Percentiles rank a stretch among this genome's conserved stretches.
phyloP scores from a whole-genome alignment of 108 stramenopile genomes.

The Asterionellopsis glacialis region DNA sequence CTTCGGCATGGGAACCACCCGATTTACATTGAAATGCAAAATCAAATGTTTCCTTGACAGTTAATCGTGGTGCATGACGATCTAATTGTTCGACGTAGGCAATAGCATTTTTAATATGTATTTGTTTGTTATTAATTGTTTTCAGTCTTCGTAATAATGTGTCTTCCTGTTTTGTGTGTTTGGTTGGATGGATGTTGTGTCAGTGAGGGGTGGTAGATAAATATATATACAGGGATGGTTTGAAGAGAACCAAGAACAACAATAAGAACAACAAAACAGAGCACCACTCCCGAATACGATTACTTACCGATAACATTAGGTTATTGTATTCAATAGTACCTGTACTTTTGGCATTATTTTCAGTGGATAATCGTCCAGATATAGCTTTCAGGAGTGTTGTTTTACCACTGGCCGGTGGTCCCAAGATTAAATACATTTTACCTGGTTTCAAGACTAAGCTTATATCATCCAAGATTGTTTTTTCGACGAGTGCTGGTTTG shows the following conservation, averaged over 20 bases:
- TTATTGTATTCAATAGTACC: conserved; percentile 21
- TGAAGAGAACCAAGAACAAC: neutral
- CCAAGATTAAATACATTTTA: conserved; percentile 55
- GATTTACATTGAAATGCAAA: conserved; percentile 69
- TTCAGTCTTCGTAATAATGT: neutral
- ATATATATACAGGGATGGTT: neutral
- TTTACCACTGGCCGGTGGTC: conserved; percentile 53
- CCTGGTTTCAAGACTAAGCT: conserved; percentile 63
- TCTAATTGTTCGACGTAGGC: conserved; percentile 65
- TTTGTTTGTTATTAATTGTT: neutral
- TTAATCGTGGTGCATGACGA: conserved; percentile 62
- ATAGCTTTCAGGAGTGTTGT: conserved; percentile 46
- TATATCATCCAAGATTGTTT: conserved; percentile 45
- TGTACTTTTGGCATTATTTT: conserved; percentile 16
- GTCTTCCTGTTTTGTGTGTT: conserved; percentile 1
- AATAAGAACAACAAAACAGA: neutral
- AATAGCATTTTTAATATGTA: conserved; percentile 43
- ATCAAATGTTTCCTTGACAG: conserved; percentile 75
- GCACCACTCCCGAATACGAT: neutral
- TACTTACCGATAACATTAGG: conserved; percentile 2
- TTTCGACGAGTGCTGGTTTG: neutral
- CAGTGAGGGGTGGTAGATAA: neutral
- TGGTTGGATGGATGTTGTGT: neutral
- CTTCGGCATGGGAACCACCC: conserved; percentile 24
- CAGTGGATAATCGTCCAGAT: conserved; percentile 38